Conservation (phyloP, 129 eudicot genomes). For the Apium graveolens region DNA sequence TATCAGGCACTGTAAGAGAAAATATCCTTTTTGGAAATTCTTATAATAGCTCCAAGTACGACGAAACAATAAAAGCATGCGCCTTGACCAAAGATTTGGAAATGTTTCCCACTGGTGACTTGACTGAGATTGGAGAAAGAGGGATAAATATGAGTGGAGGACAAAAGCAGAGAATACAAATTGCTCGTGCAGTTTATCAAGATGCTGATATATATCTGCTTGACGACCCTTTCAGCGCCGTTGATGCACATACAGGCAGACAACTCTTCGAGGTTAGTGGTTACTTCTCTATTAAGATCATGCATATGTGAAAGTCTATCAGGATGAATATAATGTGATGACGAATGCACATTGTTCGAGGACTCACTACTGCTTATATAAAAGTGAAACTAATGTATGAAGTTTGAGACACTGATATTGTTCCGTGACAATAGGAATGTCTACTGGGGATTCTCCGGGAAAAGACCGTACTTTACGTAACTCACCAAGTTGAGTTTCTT, state of each 20-base stretch:
- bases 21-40: conserved; percentile 42
- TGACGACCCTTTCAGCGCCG: conserved; percentile 96
- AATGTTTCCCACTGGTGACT: conserved; percentile 72
- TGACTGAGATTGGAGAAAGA: conserved; percentile 89
- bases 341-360: too few relatives aligned
- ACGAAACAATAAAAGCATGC: conserved; percentile 63
- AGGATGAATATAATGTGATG: not conserved
- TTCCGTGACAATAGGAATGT: conserved; percentile 49
- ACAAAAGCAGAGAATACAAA: conserved; percentile 95
- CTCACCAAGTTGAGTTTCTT: conserved; percentile 98
- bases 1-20: conserved; percentile 40
- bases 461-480: conserved; percentile 80
- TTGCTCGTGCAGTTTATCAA: conserved; percentile 95
- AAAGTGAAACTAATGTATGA: not conserved
- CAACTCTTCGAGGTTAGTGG: conserved; percentile 70
- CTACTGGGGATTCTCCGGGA: conserved; percentile 75
- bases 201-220: conserved; percentile 94
- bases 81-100: conserved; percentile 86
- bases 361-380: too few relatives aligned
- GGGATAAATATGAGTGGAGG: conserved; percentile 99
- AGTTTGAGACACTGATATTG: not conserved
- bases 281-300: not conserved
- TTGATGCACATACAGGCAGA: conserved; percentile 95
- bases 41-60: conserved; percentile 29
- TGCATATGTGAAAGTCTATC: not conserved